These are phyloP conservation scores for Polysphondylium violaceum DNA, from an alignment of 78 protist genomes.

Conservation along the genomic window DNA sequence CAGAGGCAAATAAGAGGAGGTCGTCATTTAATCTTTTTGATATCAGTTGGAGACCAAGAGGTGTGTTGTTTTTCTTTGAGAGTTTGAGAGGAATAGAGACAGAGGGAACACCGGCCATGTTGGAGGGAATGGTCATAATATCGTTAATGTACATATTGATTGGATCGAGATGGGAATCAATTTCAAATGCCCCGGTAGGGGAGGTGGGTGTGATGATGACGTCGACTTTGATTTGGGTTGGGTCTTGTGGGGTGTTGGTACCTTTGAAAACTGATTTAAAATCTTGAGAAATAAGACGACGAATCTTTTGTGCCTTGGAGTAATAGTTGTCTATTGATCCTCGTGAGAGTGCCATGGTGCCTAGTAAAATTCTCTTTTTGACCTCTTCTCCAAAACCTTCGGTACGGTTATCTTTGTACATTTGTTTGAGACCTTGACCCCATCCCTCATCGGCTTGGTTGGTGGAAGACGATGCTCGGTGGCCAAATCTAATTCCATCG, in stretches of 20 bases:
- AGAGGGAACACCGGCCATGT: conserved; percentile 79
- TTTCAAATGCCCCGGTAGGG: conserved; percentile 59
- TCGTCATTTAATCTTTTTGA: conserved; percentile 36
- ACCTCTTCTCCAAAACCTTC: conserved; percentile 81
- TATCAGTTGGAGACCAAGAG: conserved; percentile 65
- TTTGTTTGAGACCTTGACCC: conserved; percentile 12
- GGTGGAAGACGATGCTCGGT: neutral
- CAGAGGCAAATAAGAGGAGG: conserved; percentile 11
- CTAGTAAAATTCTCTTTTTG: conserved; percentile 79
- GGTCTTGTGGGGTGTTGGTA: neutral
- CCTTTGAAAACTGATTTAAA: conserved; percentile 22
- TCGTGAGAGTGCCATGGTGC: conserved; percentile 83
- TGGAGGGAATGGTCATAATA: conserved; percentile 79
- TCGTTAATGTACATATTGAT: conserved; percentile 72
- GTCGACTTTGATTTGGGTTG: conserved; percentile 13
- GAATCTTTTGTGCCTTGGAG: conserved; percentile 63
- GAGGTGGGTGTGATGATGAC: conserved; percentile 72
- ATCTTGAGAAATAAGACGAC: conserved; percentile 81
- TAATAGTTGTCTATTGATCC: conserved; percentile 66
- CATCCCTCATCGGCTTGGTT: neutral
- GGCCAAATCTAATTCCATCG: conserved; percentile 88
- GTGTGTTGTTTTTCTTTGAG: neutral
- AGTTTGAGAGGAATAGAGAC: conserved; percentile 73
- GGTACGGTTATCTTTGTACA: conserved; percentile 65
- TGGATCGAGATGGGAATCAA: conserved; percentile 22